These are phyloP conservation scores for Thelonectria blattea DNA, from an alignment of 2,329 filamentous ascomycete genomes.

Conservation along the genomic window DNA sequence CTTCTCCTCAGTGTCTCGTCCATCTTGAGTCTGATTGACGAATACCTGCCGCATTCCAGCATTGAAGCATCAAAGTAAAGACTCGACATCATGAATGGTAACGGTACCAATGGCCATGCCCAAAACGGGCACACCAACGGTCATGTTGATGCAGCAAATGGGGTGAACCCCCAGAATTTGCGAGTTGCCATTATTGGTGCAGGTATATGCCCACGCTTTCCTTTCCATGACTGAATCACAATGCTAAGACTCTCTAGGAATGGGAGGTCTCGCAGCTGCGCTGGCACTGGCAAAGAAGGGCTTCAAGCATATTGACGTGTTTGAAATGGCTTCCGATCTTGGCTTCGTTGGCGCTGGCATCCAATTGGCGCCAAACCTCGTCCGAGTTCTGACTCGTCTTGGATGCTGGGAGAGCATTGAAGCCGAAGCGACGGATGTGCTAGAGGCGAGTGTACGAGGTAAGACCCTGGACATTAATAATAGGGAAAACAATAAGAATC, in stretches of 20 bases:
- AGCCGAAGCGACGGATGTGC: slow-evolving; percentile 72
- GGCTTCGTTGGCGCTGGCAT: slow-evolving; percentile 87
- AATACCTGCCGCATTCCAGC: neutral
- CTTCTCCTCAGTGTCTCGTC: neutral
- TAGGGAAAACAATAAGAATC: neutral
- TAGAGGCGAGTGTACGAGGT: slow-evolving; percentile 75
- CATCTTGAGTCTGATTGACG: neutral
- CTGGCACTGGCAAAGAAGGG: slow-evolving; percentile 78
- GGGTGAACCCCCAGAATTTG: slow-evolving; percentile 2
- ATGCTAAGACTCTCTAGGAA: slow-evolving; percentile 56
- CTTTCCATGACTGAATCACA: too few species aligned
- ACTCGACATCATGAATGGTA: neutral
- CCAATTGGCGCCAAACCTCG: slow-evolving; percentile 83
- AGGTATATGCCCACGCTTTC: slow-evolving; percentile 41
- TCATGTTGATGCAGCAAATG: neutral
- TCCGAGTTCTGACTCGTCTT: slow-evolving; percentile 74
- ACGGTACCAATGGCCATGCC: slow-evolving; percentile 1
- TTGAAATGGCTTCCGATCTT: slow-evolving; percentile 73
- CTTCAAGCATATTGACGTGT: slow-evolving; percentile 75
- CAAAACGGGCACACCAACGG: slow-evolving; percentile 3
- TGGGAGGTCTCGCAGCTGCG: slow-evolving; percentile 77
- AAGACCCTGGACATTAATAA: slow-evolving; percentile 30
- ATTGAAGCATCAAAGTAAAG: neutral
- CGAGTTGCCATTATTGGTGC: slow-evolving; percentile 58
- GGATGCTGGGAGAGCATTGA: slow-evolving; percentile 77